phyloP scores from a whole-genome alignment of 176 grass and related monocot genomes.

The Pontederia paniculata region DNA sequence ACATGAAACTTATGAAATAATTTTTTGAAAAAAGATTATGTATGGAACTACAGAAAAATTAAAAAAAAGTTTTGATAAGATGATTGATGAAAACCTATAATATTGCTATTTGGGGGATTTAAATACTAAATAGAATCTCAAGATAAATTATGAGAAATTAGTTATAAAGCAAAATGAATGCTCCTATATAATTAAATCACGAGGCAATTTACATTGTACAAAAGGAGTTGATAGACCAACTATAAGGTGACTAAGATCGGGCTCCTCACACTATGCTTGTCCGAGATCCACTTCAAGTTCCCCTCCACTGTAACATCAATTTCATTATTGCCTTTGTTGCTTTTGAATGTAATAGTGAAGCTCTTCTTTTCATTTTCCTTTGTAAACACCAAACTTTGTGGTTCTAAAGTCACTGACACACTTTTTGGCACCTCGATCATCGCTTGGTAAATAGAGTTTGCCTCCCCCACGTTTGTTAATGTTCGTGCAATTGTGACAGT shows the following conservation, averaged over 20 bases:
- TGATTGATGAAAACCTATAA: too few species aligned
- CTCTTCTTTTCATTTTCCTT: conserved; percentile 36
- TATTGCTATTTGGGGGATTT: too few species aligned
- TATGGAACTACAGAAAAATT: too few species aligned
- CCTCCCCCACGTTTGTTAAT: conserved; percentile 54
- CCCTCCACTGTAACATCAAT: conserved; percentile 27
- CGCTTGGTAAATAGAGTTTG: conserved; percentile 26
- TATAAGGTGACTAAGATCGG: conserved; percentile 30
- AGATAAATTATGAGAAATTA: too few species aligned
- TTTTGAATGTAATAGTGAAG: conserved; percentile 40
- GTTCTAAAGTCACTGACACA: conserved; percentile 29
- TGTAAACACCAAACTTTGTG: conserved; percentile 38
- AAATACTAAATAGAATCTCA: too few species aligned
- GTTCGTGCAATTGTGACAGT: conserved; percentile 25
- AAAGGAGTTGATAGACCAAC: too few species aligned
- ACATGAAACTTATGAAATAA: too few species aligned
- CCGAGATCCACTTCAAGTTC: conserved; percentile 51
- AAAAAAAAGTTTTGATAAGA: too few species aligned
- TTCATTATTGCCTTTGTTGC: neutral
- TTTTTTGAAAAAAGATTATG: too few species aligned
- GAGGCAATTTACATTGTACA: too few species aligned
- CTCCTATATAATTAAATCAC: too few species aligned
- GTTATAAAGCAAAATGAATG: too few species aligned
- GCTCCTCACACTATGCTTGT: conserved; percentile 34
- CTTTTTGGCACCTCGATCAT: conserved; percentile 24